Conservation (phyloP, 1,284 basidiomycete genomes). For the Xerocomus minutiporus region DNA sequence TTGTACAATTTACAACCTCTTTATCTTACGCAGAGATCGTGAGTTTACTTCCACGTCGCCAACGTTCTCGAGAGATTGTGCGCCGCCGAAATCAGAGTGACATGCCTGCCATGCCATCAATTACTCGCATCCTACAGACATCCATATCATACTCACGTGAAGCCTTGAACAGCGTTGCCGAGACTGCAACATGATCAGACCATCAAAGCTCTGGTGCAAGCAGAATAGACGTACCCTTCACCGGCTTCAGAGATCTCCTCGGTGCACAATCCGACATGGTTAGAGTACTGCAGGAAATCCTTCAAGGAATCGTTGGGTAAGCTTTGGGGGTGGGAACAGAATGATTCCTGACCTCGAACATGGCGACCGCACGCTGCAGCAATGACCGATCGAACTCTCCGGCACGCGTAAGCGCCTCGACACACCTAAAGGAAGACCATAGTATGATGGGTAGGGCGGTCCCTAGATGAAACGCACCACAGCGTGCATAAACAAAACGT, state of each 20-base stretch:
- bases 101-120: slow-evolving; percentile 48
- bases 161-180: slow-evolving; percentile 82
- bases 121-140: not conserved
- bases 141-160: slow-evolving; percentile 55
- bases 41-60: slow-evolving; percentile 15
- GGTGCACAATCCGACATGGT: slow-evolving; percentile 82
- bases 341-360: slow-evolving; percentile 69
- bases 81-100: slow-evolving; percentile 77
- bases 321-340: not conserved
- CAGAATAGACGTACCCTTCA: slow-evolving; percentile 52
- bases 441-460: not conserved
- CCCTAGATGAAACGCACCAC: slow-evolving; percentile 39
- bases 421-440: slow-evolving; percentile 52
- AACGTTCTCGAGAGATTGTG: slow-evolving; percentile 73
- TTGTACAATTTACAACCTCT: not conserved
- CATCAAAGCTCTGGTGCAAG: not conserved
- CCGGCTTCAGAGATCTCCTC: slow-evolving; percentile 81
- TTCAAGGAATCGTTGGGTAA: slow-evolving; percentile 24
- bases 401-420: slow-evolving; percentile 83
- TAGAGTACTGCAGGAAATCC: slow-evolving; percentile 77
- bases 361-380: slow-evolving; percentile 64
- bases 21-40: slow-evolving; percentile 2
- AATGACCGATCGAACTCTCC: slow-evolving; percentile 71
- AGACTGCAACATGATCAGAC: slow-evolving; percentile 40
- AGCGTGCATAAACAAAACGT: slow-evolving; percentile 78